Base-by-base conservation (phyloP, 2,329 filamentous ascomycete genomes). In the Madurella fahalii region DNA sequence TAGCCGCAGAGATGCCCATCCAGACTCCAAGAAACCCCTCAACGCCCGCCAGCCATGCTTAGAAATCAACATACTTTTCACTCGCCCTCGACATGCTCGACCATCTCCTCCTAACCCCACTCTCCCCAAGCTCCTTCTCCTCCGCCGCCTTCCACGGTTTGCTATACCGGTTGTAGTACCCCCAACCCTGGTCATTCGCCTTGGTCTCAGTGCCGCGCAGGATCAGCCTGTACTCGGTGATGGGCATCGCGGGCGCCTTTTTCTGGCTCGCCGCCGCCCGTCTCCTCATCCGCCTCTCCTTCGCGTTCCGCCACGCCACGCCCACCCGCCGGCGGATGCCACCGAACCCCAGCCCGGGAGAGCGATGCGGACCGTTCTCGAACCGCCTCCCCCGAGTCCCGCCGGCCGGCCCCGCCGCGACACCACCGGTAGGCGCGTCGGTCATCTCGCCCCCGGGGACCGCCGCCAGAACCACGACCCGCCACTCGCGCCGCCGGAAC, bases 181-280 rank as follows among this genome's bases (percentile, higher is more conserved):
- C 53, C 59, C 61, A 63, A 16, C 61, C 61, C 41, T 53, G 51
- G 16, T 61, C 52, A 44, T 50, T 60, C 7, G 17, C 17, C 46
- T 47, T 53, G 2, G 51, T 52, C 46, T 63, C 59, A 2, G 37
- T 48, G 25, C 61, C 61, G n/a, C 61, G 54, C 39, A 63, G 16
- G 7, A 63, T 54, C 16, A 63, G 20, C 11, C 60, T 48, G 18
- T 62, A 62, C 52, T 63, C 61, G 4, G 57, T 57, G 11, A 59
- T 37, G 9, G 61, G 56, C 49, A 47, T 44, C 8, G 30, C 50
- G 9, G 48, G 41, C 11, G 11, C 25, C 51, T 25, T 48, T 18
- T 18, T 45, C 20, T 30, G 32, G 18, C 20, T 31, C 25, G 9
- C 37, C 20, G 41, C 44, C 7, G 2, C 5, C 12, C 34, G 32